Conservation (phyloP, 2,329 filamentous ascomycete genomes). For the Phialemoniopsis sp. region DNA sequence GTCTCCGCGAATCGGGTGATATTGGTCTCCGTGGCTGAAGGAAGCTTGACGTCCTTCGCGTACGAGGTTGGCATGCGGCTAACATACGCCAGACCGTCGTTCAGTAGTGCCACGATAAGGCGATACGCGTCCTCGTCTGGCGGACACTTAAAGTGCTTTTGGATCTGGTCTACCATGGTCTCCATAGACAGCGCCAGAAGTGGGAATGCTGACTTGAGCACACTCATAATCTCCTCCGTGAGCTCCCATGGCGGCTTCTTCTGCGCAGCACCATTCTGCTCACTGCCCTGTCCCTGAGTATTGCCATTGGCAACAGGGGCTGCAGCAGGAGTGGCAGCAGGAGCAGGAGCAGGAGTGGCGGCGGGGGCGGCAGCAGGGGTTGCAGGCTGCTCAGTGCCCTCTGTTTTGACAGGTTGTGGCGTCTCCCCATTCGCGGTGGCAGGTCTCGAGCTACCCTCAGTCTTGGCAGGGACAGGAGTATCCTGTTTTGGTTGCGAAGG, state of each 20-base stretch:
- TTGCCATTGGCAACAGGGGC: slow-evolving; percentile 13
- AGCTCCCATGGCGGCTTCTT: slow-evolving; percentile 93
- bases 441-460: slow-evolving; percentile 35
- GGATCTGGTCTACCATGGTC: slow-evolving; percentile 98
- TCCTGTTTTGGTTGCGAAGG: slow-evolving; percentile 52
- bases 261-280: slow-evolving; percentile 28
- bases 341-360: slow-evolving; percentile 6
- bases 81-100: slow-evolving; percentile 91
- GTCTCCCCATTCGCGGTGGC: slow-evolving; percentile 46
- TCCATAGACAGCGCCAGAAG: slow-evolving; percentile 97
- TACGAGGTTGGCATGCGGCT: slow-evolving; percentile 83
- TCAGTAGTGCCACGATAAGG: slow-evolving; percentile 93
- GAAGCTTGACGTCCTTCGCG: slow-evolving; percentile 86
- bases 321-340: slow-evolving; percentile 11
- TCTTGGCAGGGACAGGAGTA: slow-evolving; percentile 23
- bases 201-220: slow-evolving; percentile 95
- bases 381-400: slow-evolving; percentile 29
- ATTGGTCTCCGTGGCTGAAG: slow-evolving; percentile 86
- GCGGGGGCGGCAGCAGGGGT: slow-evolving; percentile 3
- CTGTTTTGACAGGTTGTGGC: slow-evolving; percentile 36
- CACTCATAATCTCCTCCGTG: slow-evolving; percentile 91
- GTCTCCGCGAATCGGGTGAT: slow-evolving; percentile 96
- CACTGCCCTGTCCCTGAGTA: slow-evolving; percentile 2
- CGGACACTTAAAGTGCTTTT: slow-evolving; percentile 98
- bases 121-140: slow-evolving; percentile 97